These are phyloP conservation scores for Fusarium protoensiforme DNA, from an alignment of 2,329 filamentous ascomycete genomes.

Conservation along the genomic window DNA sequence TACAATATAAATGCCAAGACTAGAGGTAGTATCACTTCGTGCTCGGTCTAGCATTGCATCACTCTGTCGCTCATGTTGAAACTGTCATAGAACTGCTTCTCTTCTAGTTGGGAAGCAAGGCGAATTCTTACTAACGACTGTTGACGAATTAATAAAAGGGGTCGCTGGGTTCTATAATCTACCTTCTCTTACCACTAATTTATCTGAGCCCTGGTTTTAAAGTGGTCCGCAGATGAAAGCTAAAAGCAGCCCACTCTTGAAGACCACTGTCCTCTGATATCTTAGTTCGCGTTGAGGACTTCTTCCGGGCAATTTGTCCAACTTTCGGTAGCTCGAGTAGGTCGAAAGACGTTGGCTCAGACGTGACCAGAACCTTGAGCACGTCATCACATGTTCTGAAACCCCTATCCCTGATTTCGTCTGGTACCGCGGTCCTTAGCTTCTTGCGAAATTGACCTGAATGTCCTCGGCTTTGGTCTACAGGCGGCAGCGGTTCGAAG, in stretches of 20 bases:
- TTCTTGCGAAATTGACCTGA: not conserved
- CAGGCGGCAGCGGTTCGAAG: not conserved
- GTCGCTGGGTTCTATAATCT: not conserved
- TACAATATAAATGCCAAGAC: no score
- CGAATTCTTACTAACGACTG: not conserved
- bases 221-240: not conserved
- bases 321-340: slow-evolving; percentile 15
- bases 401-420: not conserved
- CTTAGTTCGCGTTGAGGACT: accelerated
- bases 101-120: not conserved
- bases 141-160: not conserved
- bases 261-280: not conserved
- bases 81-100: not conserved
- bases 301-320: not conserved
- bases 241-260: slow-evolving; percentile 2
- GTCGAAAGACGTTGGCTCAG: slow-evolving; percentile 25
- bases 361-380: slow-evolving; percentile 22
- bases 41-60: no score
- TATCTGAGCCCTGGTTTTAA: not conserved
- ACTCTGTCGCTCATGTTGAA: not conserved
- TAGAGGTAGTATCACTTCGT: no score
- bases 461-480: not conserved
- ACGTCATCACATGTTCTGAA: slow-evolving; percentile 1
- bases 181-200: no score
- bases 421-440: slow-evolving; percentile 1